Evolutionary conservation across 2,329 filamentous ascomycete genomes (phyloP), one percentile per base, ranked within the genome.

Genomic region (Pseudogymnoascus sp.): DNA sequence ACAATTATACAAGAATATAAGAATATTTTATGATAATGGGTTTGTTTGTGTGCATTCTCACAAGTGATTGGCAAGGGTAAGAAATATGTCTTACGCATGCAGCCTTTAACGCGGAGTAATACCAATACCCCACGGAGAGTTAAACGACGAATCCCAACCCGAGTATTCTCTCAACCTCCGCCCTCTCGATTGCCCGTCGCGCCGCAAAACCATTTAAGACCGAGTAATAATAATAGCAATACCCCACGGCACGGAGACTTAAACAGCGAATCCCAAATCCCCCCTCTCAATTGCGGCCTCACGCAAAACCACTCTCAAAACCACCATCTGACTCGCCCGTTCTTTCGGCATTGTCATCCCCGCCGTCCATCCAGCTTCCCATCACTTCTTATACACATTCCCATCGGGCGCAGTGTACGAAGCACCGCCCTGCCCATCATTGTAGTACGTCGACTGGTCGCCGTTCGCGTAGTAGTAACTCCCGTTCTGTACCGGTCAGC

Each of bases 401-500:
- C 79, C 81, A 62, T 76, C 75, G 5, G 86, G 74, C 8, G 83
- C 67, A 15, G 82, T 89, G 74, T 89, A 90, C 15, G 74, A 84
- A 25, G 83, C 81, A 58, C 74, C 69, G 5, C 86, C 86, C 9
- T 72, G 71, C 48, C 85, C 85, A 66, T 79, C 73, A 73, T 88
- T 87, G 78, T 88, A 76, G 76, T 90, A 90, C 39, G 82, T 87
- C 69, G 82, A 87, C 12, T 85, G 85, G 65, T 87, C 81, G 52
- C 85, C 74, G 75, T 89, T 90, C 71, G 80, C 82, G 75, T 89
- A 90, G 76, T 90, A 89, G 78, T 90, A 90, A 1, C 85, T 88
- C 37, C 86, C 85, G 67, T 45, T 89, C 70, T 21, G 80, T 83
- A 25, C 36, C 3, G 2, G 12, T 29, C n/a, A 55, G 42, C 21